Percentiles rank a stretch among this genome's conserved stretches.
Conservation (phyloP, 2,329 filamentous ascomycete genomes). For the Epichloe aotearoae region DNA sequence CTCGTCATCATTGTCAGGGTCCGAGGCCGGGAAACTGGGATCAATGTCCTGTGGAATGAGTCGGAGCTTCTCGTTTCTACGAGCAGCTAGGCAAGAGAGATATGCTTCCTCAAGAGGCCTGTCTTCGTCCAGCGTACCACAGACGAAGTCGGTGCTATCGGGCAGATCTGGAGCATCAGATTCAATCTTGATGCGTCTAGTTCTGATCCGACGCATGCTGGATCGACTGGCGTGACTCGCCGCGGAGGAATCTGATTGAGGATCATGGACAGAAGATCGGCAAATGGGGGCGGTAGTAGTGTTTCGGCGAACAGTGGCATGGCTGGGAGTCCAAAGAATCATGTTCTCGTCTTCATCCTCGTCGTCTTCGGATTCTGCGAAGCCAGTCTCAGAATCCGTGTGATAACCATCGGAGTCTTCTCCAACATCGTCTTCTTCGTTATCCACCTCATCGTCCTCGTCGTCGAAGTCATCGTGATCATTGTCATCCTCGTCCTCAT, state of each 20-base stretch:
- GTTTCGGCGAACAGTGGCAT: constrained; percentile 23
- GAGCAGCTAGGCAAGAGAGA: constrained; percentile 68
- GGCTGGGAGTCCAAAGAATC: constrained; percentile 40
- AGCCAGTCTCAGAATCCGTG: constrained; percentile 57
- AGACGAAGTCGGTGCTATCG: constrained; percentile 98
- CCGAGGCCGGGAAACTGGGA: constrained; percentile 90
- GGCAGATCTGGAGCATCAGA: constrained; percentile 66
- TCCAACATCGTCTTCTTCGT: constrained; percentile 40
- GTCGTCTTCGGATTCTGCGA: constrained; percentile 56
- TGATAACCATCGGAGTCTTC: constrained; percentile 57
- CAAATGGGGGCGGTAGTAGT: constrained; percentile 21
- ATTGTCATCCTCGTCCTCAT: constrained; percentile 37
- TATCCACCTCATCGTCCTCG: constrained; percentile 37
- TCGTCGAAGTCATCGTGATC: constrained; percentile 36
- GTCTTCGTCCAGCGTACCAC: constrained; percentile 92
- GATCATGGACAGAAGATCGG: constrained; percentile 28
- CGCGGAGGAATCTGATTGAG: constrained; percentile 48
- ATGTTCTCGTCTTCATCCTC: constrained; percentile 53
- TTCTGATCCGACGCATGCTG: constrained; percentile 16
- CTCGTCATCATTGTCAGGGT: constrained; percentile 75
- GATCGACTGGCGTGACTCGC: constrained; percentile 25
- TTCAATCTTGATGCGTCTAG: constrained; percentile 14
- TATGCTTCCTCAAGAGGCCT: constrained; percentile 90
- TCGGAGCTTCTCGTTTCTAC: constrained; percentile 68
- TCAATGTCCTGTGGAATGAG: constrained; percentile 92